Evolutionary conservation across 2,329 filamentous ascomycete species (phyloP), one percentile per base, ranked within the genome.

Genomic region (Pseudomassariella vexata): DNA sequence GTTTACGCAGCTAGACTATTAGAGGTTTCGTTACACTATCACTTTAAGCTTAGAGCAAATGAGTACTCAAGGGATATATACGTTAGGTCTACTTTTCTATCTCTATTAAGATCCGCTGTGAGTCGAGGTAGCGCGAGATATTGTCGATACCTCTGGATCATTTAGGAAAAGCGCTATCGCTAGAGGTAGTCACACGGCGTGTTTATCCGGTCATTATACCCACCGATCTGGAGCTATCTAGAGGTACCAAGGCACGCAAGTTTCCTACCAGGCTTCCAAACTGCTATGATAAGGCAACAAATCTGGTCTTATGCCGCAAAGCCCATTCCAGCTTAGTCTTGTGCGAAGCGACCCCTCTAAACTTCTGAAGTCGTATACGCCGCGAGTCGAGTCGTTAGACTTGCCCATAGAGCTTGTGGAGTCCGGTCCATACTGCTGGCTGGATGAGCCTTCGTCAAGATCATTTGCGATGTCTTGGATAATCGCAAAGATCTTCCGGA

Each of bases 231-330:
- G 19, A 8, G 3, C 19, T 20, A 21, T 23, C 12, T 2, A 20
- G 28, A 30, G 28, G 28, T 14, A 30, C 28, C n/a, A 30, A 30
- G 28, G 28, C 11, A 30, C 28, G 6, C 21, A 30, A 30, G 8
- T 5, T 30, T 3, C 2, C 19, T 3, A 30, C 28, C 19, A 30
- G 16, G 18, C 19, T 30, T n/a, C 28, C 28, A 30, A 30, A 23
- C 8, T 23, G 28, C 20, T 30, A 14, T 3, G 19, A 7, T 7
- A 30, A 19, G 3, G 28, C 19, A 21, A 30, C 2, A 23, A 30
- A 30, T 8, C 28, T 30, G 5, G 20, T 14, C 16, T 30, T 30
- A 8, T 30, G 28, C 2, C 28, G 28, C 16, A 30, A 30, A 30
- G 19, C 23, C 28, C 28, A 30, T 2, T n/a, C 19, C 19, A 30